Base-by-base conservation (phyloP, 2,329 filamentous ascomycete species). In the Cladorrhinum sp. region DNA sequence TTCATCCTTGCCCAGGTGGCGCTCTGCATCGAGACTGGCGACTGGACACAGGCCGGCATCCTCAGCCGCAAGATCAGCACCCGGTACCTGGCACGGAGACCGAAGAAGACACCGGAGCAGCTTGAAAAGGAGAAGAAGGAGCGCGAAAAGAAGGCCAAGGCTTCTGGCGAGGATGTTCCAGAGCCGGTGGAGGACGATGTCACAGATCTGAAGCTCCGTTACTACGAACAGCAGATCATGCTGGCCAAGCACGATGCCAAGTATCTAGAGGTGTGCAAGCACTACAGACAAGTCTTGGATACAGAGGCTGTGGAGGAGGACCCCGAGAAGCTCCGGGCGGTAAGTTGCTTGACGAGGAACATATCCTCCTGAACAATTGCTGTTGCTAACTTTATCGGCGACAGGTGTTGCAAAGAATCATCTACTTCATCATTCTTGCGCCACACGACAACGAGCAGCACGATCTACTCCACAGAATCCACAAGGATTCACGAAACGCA, bases 361-460 rank as follows among this genome's bases (percentile, higher is more conserved):
- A 4, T 33, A 26, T 24, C 7, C 3, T 33, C 28, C 14, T 52
- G 57, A 39, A 52, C 61, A 30, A 52, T 14, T 20, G 18, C 6
- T 21, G 18, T 53, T 59, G 7, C 62, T 65, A 62, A 64, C 67
- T 46, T 63, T 20, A 18, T 10, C n/a, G 21, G 24, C 18, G 20
- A n/a, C 64, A 96, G 92, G 86, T 92, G 18, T 85, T 99, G 49
- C 92, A 96, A 79, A 87, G 95, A 71, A 92, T 98, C 74, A 93
- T 98, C 77, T 98, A 96, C 83, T 99, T 96, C 76, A 87, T 96
- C 74, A 95, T 98, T 67, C 89, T 99, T 56, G 91, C 95, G 7
- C 93, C 95, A 7, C 92, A 98, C 77, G 94, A 99, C 80, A 99
- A 99, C 76, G 95, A 99, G 76, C 95, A 99, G 75, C 95, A 94